Percentiles rank a stretch among this genome's conserved stretches.
Conservation (phyloP, 805 yeast species). For the Suhomyces pyralidae region DNA sequence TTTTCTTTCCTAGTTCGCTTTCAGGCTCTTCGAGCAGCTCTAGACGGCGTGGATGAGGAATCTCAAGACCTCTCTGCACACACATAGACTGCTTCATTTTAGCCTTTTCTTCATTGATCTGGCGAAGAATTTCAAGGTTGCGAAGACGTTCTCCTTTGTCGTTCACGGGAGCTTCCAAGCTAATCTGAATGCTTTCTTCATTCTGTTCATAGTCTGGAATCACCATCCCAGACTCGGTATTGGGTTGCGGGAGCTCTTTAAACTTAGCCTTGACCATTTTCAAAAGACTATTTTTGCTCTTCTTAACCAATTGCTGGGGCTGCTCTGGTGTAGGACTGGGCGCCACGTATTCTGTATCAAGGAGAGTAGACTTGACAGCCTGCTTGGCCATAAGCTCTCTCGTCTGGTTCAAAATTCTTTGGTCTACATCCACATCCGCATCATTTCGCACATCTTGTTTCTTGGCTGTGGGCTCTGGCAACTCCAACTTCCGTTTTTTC, state of each 20-base stretch:
- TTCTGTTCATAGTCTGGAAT: slow-evolving; percentile 30
- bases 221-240: slow-evolving; percentile 29
- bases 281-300: slow-evolving; percentile 6
- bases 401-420: slow-evolving; percentile 30
- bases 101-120: slow-evolving; percentile 26
- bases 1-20: slow-evolving; percentile 13
- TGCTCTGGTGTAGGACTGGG: neutral
- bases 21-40: neutral
- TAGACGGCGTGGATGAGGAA: slow-evolving; percentile 32
- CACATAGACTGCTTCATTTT: slow-evolving; percentile 45
- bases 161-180: neutral
- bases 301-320: neutral
- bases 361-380: slow-evolving; percentile 33
- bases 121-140: slow-evolving; percentile 20
- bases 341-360: slow-evolving; percentile 4
- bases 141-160: slow-evolving; percentile 26
- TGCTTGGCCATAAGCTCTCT: slow-evolving; percentile 31
- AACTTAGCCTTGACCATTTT: slow-evolving; percentile 11
- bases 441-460: neutral
- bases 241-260: slow-evolving; percentile 37
- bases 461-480: slow-evolving; percentile 19
- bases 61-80: slow-evolving; percentile 42
- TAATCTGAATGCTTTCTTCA: slow-evolving; percentile 12
- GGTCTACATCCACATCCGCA: slow-evolving; percentile 25
- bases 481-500: slow-evolving; percentile 25